A percentile compares a stretch with the other conserved stretches of the same genome.
phyloP scores from a whole-genome alignment of 139 green algal genomes.

The Chlorella sp. region DNA sequence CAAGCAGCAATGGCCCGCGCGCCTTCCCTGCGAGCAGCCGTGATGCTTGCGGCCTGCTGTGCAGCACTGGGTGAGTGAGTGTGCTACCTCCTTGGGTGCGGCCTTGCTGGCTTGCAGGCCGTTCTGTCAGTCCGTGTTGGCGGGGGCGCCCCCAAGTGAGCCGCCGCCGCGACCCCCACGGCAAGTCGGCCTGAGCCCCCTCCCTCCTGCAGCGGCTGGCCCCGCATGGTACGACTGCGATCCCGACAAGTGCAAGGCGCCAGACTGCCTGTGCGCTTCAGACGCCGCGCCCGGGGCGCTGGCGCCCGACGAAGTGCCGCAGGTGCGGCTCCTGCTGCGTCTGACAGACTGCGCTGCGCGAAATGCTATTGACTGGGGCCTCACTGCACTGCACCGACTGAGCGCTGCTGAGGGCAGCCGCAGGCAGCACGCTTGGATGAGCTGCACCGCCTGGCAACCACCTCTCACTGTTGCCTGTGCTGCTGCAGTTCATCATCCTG shows the following conservation, averaged over 20 bases:
- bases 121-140: neutral
- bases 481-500: slow-evolving; percentile 12
- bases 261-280: slow-evolving; percentile 31
- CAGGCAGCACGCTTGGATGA: neutral
- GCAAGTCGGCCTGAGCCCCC: neutral
- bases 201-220: neutral
- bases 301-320: slow-evolving; percentile 14
- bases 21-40: too few relatives aligned
- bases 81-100: neutral
- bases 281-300: slow-evolving; percentile 16
- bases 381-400: neutral
- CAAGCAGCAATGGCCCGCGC: too few relatives aligned
- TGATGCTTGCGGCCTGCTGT: neutral
- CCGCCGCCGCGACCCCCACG: too few relatives aligned
- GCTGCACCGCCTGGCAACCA: neutral
- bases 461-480: neutral
- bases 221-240: slow-evolving; percentile 22
- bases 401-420: neutral
- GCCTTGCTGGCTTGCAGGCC: too few relatives aligned
- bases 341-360: neutral
- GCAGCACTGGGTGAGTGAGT: neutral
- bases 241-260: slow-evolving; percentile 1
- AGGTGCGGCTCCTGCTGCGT: neutral
- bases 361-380: neutral
- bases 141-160: neutral